Percentiles rank a stretch among this genome's conserved stretches.
These are phyloP conservation scores for Pythium coloratum DNA, from an alignment of 352 stramenopile species.

Conservation along the genomic window DNA sequence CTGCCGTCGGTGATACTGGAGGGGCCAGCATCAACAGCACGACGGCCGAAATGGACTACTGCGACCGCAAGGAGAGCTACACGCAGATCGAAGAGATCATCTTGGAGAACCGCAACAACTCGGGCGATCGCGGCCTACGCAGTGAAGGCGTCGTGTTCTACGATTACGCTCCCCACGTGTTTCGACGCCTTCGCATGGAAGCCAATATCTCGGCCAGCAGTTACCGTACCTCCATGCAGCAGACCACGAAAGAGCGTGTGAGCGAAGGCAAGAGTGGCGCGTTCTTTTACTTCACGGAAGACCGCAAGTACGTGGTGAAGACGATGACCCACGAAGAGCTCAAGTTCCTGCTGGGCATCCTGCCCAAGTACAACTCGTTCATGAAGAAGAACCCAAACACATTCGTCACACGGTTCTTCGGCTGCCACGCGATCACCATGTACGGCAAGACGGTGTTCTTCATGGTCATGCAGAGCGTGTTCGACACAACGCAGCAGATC, in stretches of 20 bases:
- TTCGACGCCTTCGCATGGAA: conserved; percentile 65
- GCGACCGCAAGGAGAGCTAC: conserved; percentile 70
- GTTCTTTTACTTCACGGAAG: conserved; percentile 85
- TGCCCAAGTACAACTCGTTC: conserved; percentile 72
- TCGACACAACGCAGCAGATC: conserved; percentile 75
- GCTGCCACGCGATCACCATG: conserved; percentile 82
- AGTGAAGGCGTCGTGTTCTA: conserved; percentile 75
- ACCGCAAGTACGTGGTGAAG: conserved; percentile 85
- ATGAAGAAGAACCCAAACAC: conserved; percentile 67
- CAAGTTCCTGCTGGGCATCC: conserved; percentile 69
- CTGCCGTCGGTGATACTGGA: conserved; percentile 26
- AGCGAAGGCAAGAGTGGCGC: conserved; percentile 81
- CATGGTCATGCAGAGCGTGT: conserved; percentile 85
- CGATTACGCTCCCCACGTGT: conserved; percentile 79
- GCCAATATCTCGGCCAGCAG: conserved; percentile 60
- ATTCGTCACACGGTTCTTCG: conserved; percentile 82
- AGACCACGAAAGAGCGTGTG: conserved; percentile 77
- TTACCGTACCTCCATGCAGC: conserved; percentile 67
- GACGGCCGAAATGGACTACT: conserved; percentile 38
- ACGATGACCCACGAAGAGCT: conserved; percentile 76
- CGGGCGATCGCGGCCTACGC: conserved; percentile 32
- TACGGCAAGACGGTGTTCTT: conserved; percentile 86
- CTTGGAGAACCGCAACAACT: conserved; percentile 65
- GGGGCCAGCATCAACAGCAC: conserved; percentile 15
- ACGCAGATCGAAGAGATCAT: conserved; percentile 75